Evolutionary conservation across 106 monocot genomes (phyloP), one percentile per base, ranked within the genome.

Genomic region (Apostasia ramifera): DNA sequence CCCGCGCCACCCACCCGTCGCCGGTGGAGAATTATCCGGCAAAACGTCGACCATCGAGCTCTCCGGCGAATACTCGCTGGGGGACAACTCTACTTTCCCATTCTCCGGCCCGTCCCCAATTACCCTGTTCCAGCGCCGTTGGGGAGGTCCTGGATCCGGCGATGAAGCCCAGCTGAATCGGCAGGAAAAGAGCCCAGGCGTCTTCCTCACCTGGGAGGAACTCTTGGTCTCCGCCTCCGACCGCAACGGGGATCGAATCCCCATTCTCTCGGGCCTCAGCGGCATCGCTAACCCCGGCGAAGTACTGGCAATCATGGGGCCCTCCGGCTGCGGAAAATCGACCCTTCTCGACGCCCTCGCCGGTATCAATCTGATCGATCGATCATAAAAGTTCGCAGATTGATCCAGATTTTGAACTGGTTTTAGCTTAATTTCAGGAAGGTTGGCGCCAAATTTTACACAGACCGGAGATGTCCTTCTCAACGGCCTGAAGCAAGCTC

Each of bases 251-350:
- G 77, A 59, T 4, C 3, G 42, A 4, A 5, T 41, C 8, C 6
- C 74, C 1, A 70, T 82, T 8, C 65, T 82, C 40, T 44, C 64
- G 8, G 82, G 73, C 4, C 43, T 77, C 1, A 74, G 58, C 4
- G 82, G 82, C 39, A 73, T 51, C 7, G 82, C 77, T 8, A 40
- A 58, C 53, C 82, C 82, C 8, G 60, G 74, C 5, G 55, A 73
- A 58, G 61, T 78, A 1, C 43, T 82, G 63, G 82, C 82, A 41
- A 82, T 82, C 53, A 82, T 82, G 74, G 82, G 82, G 11, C 82
- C 82, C 3, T 81, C 77, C 9, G 77, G 81, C 9, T 77, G 68
- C 50, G 81, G 81, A 44, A 81, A 81, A 42, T 73, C 82, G 6
- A 78, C 77, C 2, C 82, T 82, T 37, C 74, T 82, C 8, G 70